Base-by-base conservation (phyloP, 2,329 filamentous ascomycete genomes). In the Calonectria naviculata region DNA sequence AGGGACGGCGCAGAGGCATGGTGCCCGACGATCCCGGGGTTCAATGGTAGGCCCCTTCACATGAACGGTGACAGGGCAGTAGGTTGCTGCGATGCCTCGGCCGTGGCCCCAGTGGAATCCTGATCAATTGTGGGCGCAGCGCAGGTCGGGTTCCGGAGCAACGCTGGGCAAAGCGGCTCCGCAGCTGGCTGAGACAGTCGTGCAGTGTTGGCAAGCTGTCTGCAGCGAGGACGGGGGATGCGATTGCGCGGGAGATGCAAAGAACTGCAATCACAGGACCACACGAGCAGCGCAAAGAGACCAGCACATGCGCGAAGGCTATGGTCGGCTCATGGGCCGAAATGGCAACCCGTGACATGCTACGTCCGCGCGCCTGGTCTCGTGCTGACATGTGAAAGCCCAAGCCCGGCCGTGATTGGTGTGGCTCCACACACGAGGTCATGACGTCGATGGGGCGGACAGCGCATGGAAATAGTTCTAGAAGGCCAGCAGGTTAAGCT, bases 361-460 rank as follows among this genome's bases (percentile, higher is more conserved):
- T 66, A 34, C 36, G 52, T 58, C 60, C 54, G 67, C 38, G 52
- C 62, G 21, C 54, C 21, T 44, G 44, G 42, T 49, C 44, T 46
- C 42, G 65, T 58, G 46, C 63, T 78, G 73, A 74, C 78, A 79
- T 77, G 78, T 79, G 77, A 79, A 78, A 79, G 73, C 74, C 70
- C 56, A 71, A 54, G 52, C 68, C 60, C 58, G 70, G 36, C 26
- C 49, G 28, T 28, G 36, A 70, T 65, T 69, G 52, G 66, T n/a
- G 24, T 17, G 34, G 24, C 58, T 60, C 49, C 58, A 36, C 47
- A 31, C 65, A 54, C 28, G 47, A 58, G 65, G 36, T 29, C 56
- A 67, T 72, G 70, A 72, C 70, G 70, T 72, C 63, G 26, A 54
- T 17, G 36, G 46, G 56, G 56, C 34, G 24, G 17, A 26, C 36